Base-by-base conservation (phyloP, 495 filamentous ascomycete species). In the Terfezia claveryi region DNA sequence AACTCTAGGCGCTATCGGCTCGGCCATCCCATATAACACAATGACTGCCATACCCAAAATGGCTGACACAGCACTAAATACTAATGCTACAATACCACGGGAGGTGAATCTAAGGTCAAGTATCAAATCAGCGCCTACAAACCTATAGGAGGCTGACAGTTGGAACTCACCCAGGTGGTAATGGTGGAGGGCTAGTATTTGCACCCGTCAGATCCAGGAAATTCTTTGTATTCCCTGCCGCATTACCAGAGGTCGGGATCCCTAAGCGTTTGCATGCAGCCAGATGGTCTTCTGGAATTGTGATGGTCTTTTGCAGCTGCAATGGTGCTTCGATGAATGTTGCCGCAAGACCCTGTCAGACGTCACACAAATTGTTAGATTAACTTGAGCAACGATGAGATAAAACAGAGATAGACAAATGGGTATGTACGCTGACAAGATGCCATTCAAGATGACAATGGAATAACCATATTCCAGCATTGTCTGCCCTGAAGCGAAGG, bases 381-480 rank as follows among this genome's bases (percentile, higher is more conserved):
- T 16, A 37, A 37, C 4, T 4, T 11, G 52, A 32, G 27, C 27
- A 32, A 32, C 0, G 27, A 32, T 7, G 27, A 27, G 27, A 7
- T 32, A 4, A 32, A 37, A 6, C 27, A 37, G 23, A 54, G 23
- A 52, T 32, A 23, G 52, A 8, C 27, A 32, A 32, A 32, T 32
- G 7, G 27, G 27, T 32, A 32, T 5, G 36, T 38, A 23, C n/a
- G 52, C 16, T 54, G 16, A 27, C 49, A 36, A 65, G 51, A 54
- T 65, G 62, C 51, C 57, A 57, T 49, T 36, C 32, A 32, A 52
- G 46, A 8, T 75, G 74, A 63, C 80, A 82, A 61, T 83, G 80
- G 61, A 81, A 80, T 23, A 82, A 64, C 80, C 80, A 82, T 46
- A 83, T 66, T 27, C 77, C 87, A 16, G 85, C 81, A 63, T 93